Conservation (phyloP, 1,139 yeast genomes). For the Keqinozyma sinolaborantium region DNA sequence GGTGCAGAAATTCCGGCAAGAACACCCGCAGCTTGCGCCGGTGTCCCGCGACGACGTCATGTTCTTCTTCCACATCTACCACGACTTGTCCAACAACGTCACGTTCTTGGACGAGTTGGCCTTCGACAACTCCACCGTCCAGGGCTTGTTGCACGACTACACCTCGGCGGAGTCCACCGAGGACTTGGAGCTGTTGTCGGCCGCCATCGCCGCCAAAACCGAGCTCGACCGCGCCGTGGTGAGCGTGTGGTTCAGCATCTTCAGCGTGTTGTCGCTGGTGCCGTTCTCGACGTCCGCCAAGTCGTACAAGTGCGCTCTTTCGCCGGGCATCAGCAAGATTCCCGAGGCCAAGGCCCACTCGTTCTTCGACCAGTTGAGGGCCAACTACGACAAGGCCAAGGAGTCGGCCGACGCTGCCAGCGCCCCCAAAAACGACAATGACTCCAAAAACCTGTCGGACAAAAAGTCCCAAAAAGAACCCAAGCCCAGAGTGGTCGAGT, state of each 20-base stretch:
- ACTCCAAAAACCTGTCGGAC: slow-evolving; percentile 5
- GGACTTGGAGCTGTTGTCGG: slow-evolving; percentile 4
- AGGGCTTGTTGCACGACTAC: slow-evolving; percentile 19
- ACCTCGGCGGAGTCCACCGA: slow-evolving; percentile 10
- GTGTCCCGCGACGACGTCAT: slow-evolving; percentile 26
- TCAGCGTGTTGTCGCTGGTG: slow-evolving; percentile 24
- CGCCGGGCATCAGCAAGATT: slow-evolving; percentile 19
- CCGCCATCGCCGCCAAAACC: slow-evolving; percentile 12
- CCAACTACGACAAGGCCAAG: slow-evolving; percentile 2
- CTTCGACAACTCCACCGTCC: slow-evolving; percentile 22
- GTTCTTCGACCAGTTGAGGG: background rate
- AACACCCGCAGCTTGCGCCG: slow-evolving; percentile 17
- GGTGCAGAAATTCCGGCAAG: slow-evolving; percentile 17
- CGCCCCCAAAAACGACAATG: slow-evolving; percentile 8
- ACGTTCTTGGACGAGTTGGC: slow-evolving; percentile 27
- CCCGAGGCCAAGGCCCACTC: background rate
- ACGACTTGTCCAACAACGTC: slow-evolving; percentile 27
- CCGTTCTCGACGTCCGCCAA: slow-evolving; percentile 17
- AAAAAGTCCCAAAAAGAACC: slow-evolving; percentile 9
- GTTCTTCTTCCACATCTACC: slow-evolving; percentile 25
- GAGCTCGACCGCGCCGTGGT: slow-evolving; percentile 16
- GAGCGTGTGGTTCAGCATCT: slow-evolving; percentile 29
- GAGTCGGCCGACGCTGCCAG: slow-evolving; percentile 3
- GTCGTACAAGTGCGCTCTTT: slow-evolving; percentile 19
- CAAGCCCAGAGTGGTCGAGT: slow-evolving; percentile 13